phyloP scores from a whole-genome alignment of 148 eudicot species.

The Heliamphora exappendiculata region DNA sequence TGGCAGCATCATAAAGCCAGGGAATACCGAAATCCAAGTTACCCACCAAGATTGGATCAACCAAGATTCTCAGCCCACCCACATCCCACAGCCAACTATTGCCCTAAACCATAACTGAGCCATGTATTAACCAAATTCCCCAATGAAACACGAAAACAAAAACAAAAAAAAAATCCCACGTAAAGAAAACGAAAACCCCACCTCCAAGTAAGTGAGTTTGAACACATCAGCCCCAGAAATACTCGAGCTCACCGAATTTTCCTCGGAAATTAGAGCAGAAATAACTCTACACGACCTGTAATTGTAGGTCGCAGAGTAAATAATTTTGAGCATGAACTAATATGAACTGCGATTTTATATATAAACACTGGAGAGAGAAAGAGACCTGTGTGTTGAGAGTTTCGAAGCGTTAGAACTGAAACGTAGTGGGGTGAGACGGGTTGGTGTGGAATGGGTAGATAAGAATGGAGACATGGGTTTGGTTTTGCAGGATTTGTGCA shows the following conservation, averaged over 20 bases:
- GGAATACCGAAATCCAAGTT: slow-evolving; percentile 95
- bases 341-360: background rate
- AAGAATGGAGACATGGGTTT: slow-evolving; percentile 17
- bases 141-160: background rate
- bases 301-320: background rate
- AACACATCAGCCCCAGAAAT: slow-evolving; percentile 39
- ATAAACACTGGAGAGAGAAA: background rate
- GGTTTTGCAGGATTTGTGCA: slow-evolving; percentile 19
- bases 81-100: slow-evolving; percentile 99
- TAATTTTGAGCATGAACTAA: background rate
- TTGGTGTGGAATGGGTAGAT: slow-evolving; percentile 17
- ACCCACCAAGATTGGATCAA: slow-evolving; percentile 93
- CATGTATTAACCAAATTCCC: background rate
- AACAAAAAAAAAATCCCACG: background rate
- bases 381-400: slow-evolving; percentile 29
- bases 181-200: slow-evolving; percentile 23
- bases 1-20: slow-evolving; percentile 91
- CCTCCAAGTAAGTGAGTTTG: slow-evolving; percentile 91
- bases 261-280: slow-evolving; percentile 58
- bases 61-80: slow-evolving; percentile 63
- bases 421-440: slow-evolving; percentile 9
- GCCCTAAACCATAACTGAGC: slow-evolving; percentile 42
- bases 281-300: slow-evolving; percentile 32
- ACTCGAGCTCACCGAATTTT: slow-evolving; percentile 36
- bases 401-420: slow-evolving; percentile 18